Evolutionary conservation across 2,329 filamentous ascomycete species (phyloP).

Genomic region (Calonectria naviculata): DNA sequence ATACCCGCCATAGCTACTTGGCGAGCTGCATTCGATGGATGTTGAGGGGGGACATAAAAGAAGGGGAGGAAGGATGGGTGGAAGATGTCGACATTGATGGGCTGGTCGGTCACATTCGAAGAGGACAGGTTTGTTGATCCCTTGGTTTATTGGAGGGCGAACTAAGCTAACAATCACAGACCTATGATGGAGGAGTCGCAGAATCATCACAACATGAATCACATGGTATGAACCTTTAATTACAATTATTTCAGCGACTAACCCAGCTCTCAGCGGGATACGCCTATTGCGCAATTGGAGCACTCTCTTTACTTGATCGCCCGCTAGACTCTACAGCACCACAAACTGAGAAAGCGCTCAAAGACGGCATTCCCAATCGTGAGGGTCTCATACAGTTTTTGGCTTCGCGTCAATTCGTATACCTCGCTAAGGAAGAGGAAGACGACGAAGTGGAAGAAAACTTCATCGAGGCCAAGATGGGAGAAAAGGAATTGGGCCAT

Average conservation of each 20-base stretch:
- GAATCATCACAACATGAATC: constrained; percentile 84
- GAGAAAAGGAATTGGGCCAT: constrained; percentile 52
- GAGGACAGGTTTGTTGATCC: constrained; percentile 59
- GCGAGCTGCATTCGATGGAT: constrained; percentile 87
- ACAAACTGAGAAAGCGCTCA: constrained; percentile 40
- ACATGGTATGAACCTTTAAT: constrained; percentile 68
- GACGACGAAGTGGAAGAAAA: constrained; percentile 57
- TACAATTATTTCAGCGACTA: constrained; percentile 6
- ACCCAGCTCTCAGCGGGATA: constrained; percentile 74
- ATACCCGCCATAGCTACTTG: constrained; percentile 90
- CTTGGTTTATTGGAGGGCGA: not conserved
- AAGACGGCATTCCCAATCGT: constrained; percentile 49
- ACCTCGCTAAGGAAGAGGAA: constrained; percentile 60
- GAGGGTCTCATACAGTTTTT: constrained; percentile 64
- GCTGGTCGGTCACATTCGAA: constrained; percentile 77
- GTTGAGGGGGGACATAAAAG: constrained; percentile 70
- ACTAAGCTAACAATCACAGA: constrained; percentile 56
- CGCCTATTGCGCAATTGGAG: constrained; percentile 87
- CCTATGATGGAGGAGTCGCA: constrained; percentile 86
- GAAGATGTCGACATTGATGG: constrained; percentile 80
- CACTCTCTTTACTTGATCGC: constrained; percentile 79
- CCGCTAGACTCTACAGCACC: constrained; percentile 52
- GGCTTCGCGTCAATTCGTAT: constrained; percentile 72
- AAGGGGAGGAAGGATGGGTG: constrained; percentile 64
- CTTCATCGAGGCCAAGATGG: constrained; percentile 48